Conservation (phyloP, 2,329 filamentous ascomycete genomes). For the Ascocoryne sarcoides region DNA sequence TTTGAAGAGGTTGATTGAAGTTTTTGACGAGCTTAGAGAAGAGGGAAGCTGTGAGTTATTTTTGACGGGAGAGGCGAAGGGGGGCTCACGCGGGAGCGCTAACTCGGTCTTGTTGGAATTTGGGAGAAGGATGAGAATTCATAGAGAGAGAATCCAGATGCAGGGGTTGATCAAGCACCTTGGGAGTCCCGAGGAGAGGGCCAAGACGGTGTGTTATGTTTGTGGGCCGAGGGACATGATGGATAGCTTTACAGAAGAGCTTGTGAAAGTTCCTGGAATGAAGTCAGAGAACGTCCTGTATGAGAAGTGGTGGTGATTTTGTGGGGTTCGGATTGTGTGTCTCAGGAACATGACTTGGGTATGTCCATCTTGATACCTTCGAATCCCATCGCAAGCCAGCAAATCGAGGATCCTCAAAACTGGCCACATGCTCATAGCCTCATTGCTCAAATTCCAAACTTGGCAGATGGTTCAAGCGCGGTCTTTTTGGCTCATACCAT, state of each 20-base stretch:
- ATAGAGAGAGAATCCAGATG: not conserved
- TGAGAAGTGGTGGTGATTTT: slow-evolving; percentile 2
- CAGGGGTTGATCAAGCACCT: not conserved
- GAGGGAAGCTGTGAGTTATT: not conserved
- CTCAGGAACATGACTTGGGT: not conserved
- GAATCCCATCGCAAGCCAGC: no score
- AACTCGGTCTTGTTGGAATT: not conserved
- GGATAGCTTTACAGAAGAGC: not conserved
- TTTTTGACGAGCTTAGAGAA: not conserved
- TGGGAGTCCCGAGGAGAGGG: not conserved
- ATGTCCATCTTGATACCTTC: no score
- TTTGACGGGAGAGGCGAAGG: not conserved
- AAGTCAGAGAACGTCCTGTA: not conserved
- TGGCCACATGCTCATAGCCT: no score
- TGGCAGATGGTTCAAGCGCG: no score
- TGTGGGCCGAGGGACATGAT: not conserved
- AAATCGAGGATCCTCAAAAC: no score
- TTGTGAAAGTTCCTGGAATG: not conserved
- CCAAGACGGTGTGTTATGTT: not conserved
- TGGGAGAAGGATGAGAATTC: not conserved
- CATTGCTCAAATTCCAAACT: no score
- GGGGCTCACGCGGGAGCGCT: not conserved
- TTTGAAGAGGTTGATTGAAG: not conserved
- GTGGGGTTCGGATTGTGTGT: not conserved
- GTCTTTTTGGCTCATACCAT: no score